phyloP scores from a whole-genome alignment of 2,329 filamentous ascomycete genomes.

The Cladosporium colombiae region DNA sequence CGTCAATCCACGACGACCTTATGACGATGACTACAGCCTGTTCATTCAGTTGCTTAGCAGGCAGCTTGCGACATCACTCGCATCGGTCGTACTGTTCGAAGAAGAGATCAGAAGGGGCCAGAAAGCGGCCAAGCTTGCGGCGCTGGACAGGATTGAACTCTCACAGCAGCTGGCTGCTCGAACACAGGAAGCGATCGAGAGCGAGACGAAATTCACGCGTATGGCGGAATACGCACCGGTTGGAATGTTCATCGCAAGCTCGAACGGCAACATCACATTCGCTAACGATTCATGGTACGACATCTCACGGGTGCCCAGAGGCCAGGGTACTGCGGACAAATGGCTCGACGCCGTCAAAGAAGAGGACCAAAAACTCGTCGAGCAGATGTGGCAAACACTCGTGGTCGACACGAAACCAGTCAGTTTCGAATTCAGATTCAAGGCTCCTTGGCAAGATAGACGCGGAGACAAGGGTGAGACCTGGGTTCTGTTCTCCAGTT shows the following conservation, averaged over 20 bases:
- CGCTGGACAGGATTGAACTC: constrained; percentile 73
- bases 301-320: constrained; percentile 67
- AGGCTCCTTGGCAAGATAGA: constrained; percentile 61
- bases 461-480: constrained; percentile 65
- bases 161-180: constrained; percentile 70
- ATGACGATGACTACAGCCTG: constrained; percentile 76
- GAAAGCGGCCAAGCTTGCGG: constrained; percentile 71
- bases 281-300: constrained; percentile 76
- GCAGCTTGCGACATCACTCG: constrained; percentile 76
- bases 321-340: constrained; percentile 57
- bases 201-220: constrained; percentile 76
- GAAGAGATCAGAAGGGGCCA: constrained; percentile 78
- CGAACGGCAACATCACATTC: constrained; percentile 69
- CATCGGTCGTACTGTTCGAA: constrained; percentile 79
- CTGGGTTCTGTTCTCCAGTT: constrained; percentile 76
- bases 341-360: constrained; percentile 74
- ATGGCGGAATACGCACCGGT: constrained; percentile 85
- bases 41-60: constrained; percentile 74
- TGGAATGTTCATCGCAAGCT: constrained; percentile 81
- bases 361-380: constrained; percentile 63
- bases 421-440: constrained; percentile 75
- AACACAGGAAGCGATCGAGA: constrained; percentile 58
- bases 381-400: constrained; percentile 63
- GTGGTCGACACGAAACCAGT: constrained; percentile 60
- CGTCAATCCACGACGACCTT: constrained; percentile 74